Evolutionary conservation across 371 early-diverging fungal genomes (phyloP), one percentile per base, ranked within the genome.

Genomic region (Mucor indicus): DNA sequence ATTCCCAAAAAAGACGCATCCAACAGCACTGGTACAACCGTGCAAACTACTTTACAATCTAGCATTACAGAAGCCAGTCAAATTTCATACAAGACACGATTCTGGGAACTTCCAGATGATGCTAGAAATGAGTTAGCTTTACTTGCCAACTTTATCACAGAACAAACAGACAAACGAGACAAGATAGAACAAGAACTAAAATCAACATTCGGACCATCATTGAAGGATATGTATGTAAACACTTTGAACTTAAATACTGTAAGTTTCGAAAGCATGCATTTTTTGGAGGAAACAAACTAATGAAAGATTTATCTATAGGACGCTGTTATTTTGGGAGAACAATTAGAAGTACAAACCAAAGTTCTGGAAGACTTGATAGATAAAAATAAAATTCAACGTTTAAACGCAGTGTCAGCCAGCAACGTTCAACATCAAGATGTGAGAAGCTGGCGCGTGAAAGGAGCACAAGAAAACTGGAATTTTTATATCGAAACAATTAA

Each of bases 91-190:
- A 49, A 53, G 21, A 53, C 60, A 2, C 24, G 41, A 5, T 59
- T 53, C 24, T 59, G 54, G 50, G 60, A 59, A 19, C 33, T 59
- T 15, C 60, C 60, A 1, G 50, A 59, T 27, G 44, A 45, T 16
- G 54, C 54, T 33, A 33, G 54, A 19, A 41, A 50, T 19, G 53
- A 59, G 27, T 29, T 59, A 11, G 50, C 60, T 7, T 20, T 31
- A n/a, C 41, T 59, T 10, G 41, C 39, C n/a, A 30, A 54, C 25
- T 54, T 59, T 20, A 46, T 59, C n/a, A 45, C 40, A 6, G 44
- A 49, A 25, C 60, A 59, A 38, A 40, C 44, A 0, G 54, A 54
- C 4, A 59, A 49, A 30, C 50, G 36, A 13, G 46, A 50, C 9
- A 44, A 49, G 15, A 54, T 50, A 16, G 41, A 39, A 10, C 24